Evolutionary conservation across 2,329 filamentous ascomycete genomes (phyloP).

Genomic region (Pseudogymnoascus sp.): DNA sequence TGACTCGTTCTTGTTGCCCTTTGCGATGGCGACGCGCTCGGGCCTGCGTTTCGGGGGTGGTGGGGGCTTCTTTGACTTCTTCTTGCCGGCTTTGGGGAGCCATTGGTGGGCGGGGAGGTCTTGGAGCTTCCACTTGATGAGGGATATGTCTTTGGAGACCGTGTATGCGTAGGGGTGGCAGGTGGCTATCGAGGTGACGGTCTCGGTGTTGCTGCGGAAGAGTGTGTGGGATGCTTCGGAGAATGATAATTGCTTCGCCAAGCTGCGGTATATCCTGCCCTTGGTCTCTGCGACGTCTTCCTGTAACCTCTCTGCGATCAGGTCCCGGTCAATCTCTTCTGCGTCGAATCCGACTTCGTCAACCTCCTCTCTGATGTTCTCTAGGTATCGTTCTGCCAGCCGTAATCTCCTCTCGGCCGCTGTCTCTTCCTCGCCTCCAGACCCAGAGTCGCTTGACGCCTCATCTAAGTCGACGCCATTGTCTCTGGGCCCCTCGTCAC

Average conservation of each 20-base stretch:
- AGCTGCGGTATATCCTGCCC: constrained; percentile 75
- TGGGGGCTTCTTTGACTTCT: constrained; percentile 48
- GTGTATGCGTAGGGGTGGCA: constrained; percentile 80
- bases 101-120: constrained; percentile 53
- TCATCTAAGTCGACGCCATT: constrained; percentile 40
- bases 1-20: constrained; percentile 51
- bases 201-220: constrained; percentile 70
- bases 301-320: constrained; percentile 82
- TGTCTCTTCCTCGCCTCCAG: constrained; percentile 76
- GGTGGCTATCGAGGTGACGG: constrained; percentile 71
- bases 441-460: constrained; percentile 37
- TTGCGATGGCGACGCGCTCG: constrained; percentile 52
- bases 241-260: constrained; percentile 68
- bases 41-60: constrained; percentile 54
- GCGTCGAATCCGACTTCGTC: constrained; percentile 87
- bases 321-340: constrained; percentile 81
- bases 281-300: constrained; percentile 91
- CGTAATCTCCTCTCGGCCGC: constrained; percentile 79
- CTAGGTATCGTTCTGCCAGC: constrained; percentile 84
- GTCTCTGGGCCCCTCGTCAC: constrained; percentile 44
- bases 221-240: constrained; percentile 56
- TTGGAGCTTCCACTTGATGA: constrained; percentile 86
- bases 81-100: constrained; percentile 39
- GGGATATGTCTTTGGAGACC: constrained; percentile 70
- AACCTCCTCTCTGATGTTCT: constrained; percentile 77